Evolutionary conservation across 805 yeast genomes (phyloP).

Genomic region (Starmera quercuum): DNA sequence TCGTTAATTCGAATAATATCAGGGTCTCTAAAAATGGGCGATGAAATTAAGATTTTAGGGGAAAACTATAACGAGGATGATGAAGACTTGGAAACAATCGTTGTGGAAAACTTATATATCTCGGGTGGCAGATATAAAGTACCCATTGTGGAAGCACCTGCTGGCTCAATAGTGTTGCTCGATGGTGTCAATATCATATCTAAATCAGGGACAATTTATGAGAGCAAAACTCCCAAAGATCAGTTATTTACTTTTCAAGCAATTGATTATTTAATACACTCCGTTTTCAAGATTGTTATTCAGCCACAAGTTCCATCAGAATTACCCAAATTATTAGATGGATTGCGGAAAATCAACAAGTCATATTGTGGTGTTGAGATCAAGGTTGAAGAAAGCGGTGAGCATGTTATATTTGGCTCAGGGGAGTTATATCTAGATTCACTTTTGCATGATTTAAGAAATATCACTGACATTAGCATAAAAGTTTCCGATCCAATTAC

Average conservation of each 20-base stretch:
- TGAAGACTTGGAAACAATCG: constrained; percentile 39
- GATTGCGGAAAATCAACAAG: constrained; percentile 52
- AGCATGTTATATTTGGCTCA: constrained; percentile 67
- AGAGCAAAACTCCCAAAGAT: constrained; percentile 8
- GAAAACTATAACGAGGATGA: constrained; percentile 41
- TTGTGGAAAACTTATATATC: constrained; percentile 28
- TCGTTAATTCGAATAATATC: constrained; percentile 56
- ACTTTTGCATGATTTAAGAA: constrained; percentile 66
- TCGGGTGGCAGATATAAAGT: constrained; percentile 68
- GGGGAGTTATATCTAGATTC: constrained; percentile 90
- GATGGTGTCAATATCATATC: constrained; percentile 55
- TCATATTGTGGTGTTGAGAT: constrained; percentile 60
- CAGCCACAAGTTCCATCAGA: constrained; percentile 80
- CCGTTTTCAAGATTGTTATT: constrained; percentile 74
- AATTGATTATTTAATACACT: constrained; percentile 36
- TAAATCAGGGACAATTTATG: constrained; percentile 55
- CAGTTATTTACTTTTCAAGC: constrained; percentile 28
- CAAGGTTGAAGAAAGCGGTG: constrained; percentile 86
- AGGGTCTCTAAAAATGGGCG: constrained; percentile 48
- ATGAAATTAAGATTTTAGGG: constrained; percentile 47
- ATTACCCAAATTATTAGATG: constrained; percentile 63
- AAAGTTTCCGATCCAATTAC: constrained; percentile 83
- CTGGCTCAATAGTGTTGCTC: constrained; percentile 65
- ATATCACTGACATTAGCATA: constrained; percentile 52
- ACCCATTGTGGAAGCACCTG: constrained; percentile 41